Conservation (phyloP, 2,329 filamentous ascomycete genomes). For the Aspergillus sp. region DNA sequence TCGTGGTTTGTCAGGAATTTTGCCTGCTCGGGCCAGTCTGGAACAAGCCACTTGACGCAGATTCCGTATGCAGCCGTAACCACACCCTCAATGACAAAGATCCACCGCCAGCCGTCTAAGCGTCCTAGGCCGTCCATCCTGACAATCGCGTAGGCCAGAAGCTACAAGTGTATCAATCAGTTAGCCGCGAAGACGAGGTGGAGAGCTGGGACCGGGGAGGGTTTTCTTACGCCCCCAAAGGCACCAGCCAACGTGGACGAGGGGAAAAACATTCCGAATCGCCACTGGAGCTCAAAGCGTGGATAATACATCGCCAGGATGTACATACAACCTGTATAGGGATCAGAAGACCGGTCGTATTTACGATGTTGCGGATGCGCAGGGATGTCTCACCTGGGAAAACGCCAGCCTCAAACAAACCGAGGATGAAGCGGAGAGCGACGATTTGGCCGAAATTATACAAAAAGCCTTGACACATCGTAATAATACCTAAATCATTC, state of each 20-base stretch:
- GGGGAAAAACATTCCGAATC: background rate
- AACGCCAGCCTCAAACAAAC: slow-evolving; percentile 36
- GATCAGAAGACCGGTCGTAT: background rate
- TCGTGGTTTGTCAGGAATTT: background rate
- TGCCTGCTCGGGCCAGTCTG: background rate
- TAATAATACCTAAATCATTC: background rate
- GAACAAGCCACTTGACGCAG: background rate
- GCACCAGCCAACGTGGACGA: background rate
- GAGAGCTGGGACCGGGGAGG: background rate
- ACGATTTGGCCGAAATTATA: slow-evolving; percentile 24
- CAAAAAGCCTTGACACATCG: background rate
- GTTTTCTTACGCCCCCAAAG: background rate
- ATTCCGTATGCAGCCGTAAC: background rate
- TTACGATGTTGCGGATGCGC: background rate
- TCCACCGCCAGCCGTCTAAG: slow-evolving; percentile 6
- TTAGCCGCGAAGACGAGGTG: background rate
- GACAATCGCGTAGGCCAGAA: background rate
- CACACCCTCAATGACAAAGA: slow-evolving; percentile 8
- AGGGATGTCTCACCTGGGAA: slow-evolving; percentile 10
- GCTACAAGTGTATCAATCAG: background rate
- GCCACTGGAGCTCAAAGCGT: background rate
- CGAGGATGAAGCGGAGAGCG: slow-evolving; percentile 40
- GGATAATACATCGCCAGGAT: background rate
- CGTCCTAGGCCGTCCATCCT: slow-evolving; percentile 1
- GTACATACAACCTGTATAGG: background rate